Percentiles rank a stretch among this genome's conserved stretches.
Conservation (phyloP, 2,329 filamentous ascomycete genomes). For the Fusarium sp. region DNA sequence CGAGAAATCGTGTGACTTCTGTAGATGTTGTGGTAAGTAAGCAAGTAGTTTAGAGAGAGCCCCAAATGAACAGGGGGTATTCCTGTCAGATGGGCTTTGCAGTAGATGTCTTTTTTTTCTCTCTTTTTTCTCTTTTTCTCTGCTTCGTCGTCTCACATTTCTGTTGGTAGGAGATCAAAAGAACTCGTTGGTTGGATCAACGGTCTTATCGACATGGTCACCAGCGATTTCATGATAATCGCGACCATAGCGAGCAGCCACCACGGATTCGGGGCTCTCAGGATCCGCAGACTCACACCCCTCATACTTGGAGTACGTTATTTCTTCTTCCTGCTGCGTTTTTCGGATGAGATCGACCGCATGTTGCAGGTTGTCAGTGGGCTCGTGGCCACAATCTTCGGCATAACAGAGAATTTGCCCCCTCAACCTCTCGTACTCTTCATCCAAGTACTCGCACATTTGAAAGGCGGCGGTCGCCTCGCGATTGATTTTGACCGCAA, state of each 20-base stretch:
- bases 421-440: neutral
- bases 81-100: neutral
- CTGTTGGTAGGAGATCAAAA: neutral
- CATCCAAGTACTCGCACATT: neutral
- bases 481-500: neutral
- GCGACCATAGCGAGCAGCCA: neutral
- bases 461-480: neutral
- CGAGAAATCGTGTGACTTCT: neutral
- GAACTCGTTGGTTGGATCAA: neutral
- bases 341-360: neutral
- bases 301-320: neutral
- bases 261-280: slow-evolving; percentile 2
- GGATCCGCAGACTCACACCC: neutral
- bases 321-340: neutral
- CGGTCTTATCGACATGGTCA: neutral
- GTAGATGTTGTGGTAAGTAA: neutral
- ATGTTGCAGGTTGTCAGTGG: neutral
- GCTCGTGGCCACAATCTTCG: neutral
- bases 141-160: neutral
- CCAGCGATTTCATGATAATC: neutral
- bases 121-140: neutral
- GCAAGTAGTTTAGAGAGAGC: neutral
- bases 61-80: neutral
- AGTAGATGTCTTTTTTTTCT: neutral
- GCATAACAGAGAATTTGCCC: neutral